These are phyloP conservation scores for Salinomyces thailandicus DNA, from an alignment of 2,329 filamentous ascomycete species.

Conservation along the genomic window DNA sequence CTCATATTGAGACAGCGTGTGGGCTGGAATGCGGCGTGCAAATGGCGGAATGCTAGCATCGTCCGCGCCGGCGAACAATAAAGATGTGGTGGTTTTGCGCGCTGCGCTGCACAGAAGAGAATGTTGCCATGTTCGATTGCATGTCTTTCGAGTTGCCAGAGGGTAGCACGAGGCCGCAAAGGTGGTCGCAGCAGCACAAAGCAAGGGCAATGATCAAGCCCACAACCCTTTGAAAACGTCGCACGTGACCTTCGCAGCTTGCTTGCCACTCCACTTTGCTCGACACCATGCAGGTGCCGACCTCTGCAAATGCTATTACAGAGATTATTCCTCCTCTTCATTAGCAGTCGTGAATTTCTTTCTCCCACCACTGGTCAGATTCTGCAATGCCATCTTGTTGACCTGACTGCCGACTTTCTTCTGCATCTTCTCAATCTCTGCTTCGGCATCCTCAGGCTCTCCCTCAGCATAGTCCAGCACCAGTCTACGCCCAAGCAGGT, in stretches of 20 bases:
- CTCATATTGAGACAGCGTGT: slow-evolving; percentile 9
- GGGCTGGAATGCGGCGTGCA: slow-evolving; percentile 14
- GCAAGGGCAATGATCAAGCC: slow-evolving; percentile 1
- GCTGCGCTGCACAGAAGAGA: too few species aligned
- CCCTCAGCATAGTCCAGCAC: slow-evolving; percentile 86
- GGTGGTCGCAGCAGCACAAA: neutral
- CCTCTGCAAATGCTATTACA: too few species aligned
- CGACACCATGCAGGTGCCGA: too few species aligned
- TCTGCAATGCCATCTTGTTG: slow-evolving; percentile 82
- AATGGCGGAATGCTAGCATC: slow-evolving; percentile 19
- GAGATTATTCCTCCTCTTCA: slow-evolving; percentile 17
- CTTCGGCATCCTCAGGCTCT: slow-evolving; percentile 83
- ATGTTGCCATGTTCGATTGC: too few species aligned
- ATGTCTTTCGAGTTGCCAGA: too few species aligned
- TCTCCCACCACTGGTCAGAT: slow-evolving; percentile 70
- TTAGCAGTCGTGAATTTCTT: slow-evolving; percentile 59
- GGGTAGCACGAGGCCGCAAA: too few species aligned
- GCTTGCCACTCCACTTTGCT: too few species aligned
- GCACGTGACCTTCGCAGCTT: too few species aligned
- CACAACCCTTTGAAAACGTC: neutral
- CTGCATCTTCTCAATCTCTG: slow-evolving; percentile 94
- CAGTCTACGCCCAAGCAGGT: slow-evolving; percentile 79
- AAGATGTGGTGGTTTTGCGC: too few species aligned
- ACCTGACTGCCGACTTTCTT: slow-evolving; percentile 86
- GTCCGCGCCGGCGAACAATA: slow-evolving; percentile 14